These are phyloP conservation scores for Marasmius fiardii DNA, from an alignment of 1,284 basidiomycete genomes.

Conservation along the genomic window DNA sequence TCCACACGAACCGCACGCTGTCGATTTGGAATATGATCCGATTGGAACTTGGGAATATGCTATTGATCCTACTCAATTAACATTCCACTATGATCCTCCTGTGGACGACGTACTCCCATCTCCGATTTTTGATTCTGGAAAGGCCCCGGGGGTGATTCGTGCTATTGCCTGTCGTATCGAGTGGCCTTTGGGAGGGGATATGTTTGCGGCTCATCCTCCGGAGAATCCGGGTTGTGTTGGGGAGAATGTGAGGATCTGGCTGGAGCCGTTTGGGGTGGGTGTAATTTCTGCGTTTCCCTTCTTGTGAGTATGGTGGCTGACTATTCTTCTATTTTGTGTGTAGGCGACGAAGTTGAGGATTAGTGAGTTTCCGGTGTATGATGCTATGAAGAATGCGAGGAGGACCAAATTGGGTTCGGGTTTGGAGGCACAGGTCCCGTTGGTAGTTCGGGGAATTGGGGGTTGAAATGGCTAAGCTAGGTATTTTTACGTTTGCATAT, in stretches of 20 bases:
- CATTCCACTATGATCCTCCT: conserved; percentile 30
- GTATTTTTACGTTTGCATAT: no score
- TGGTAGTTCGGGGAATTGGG: no score
- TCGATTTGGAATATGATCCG: conserved; percentile 36
- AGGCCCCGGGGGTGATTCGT: conserved; percentile 35
- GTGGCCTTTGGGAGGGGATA: conserved; percentile 35
- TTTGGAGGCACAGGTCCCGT: no score
- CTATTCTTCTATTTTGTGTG: not conserved
- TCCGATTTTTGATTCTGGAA: conserved; percentile 34
- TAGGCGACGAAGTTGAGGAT: conserved; percentile 39
- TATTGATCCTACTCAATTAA: conserved; percentile 34
- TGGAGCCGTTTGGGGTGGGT: conserved; percentile 38
- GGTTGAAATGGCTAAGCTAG: no score
- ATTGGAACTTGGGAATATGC: conserved; percentile 35
- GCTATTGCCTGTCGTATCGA: conserved; percentile 35
- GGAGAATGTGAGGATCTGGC: conserved; percentile 26
- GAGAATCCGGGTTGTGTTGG: conserved; percentile 30
- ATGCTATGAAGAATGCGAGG: no score
- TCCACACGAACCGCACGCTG: conserved; percentile 30
- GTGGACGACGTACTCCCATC: conserved; percentile 31
- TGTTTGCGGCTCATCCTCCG: conserved; percentile 33
- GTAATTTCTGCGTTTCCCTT: not conserved
- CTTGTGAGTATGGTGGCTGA: not conserved
- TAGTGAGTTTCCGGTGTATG: conserved; percentile 31
- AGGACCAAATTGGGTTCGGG: no score